Conservation (phyloP, 192 early-diverging fungal genomes). For the Coemansia sp. region DNA sequence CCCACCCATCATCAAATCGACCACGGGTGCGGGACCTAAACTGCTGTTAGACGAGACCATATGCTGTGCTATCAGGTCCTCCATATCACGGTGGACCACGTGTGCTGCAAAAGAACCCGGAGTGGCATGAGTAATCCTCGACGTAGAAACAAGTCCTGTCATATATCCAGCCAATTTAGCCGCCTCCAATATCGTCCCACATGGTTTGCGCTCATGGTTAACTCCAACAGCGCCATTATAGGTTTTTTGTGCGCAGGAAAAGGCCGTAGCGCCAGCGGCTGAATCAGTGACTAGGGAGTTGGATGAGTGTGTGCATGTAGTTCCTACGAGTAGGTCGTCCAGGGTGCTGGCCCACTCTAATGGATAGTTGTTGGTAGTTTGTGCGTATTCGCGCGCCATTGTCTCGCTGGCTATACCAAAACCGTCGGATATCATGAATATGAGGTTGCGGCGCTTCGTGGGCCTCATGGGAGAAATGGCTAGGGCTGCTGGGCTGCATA, state of each 20-base stretch:
- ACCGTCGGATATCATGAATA: slow-evolving; percentile 64
- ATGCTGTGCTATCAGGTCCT: slow-evolving; percentile 57
- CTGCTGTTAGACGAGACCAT: slow-evolving; percentile 46
- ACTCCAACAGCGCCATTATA: slow-evolving; percentile 60
- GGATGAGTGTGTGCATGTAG: slow-evolving; percentile 54
- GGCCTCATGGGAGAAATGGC: not conserved
- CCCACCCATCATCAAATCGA: slow-evolving; percentile 60
- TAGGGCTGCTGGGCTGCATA: not conserved
- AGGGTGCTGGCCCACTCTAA: slow-evolving; percentile 38
- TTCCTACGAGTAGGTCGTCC: slow-evolving; percentile 54
- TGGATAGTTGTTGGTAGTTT: not conserved
- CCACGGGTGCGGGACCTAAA: slow-evolving; percentile 3
- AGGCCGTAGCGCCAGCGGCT: slow-evolving; percentile 63
- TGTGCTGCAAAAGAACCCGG: slow-evolving; percentile 61
- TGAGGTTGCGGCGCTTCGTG: slow-evolving; percentile 44
- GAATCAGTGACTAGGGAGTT: slow-evolving; percentile 59
- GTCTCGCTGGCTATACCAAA: slow-evolving; percentile 61
- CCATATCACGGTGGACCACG: slow-evolving; percentile 52
- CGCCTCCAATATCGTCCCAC: slow-evolving; percentile 62
- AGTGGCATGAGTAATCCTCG: slow-evolving; percentile 63
- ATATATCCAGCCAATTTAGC: slow-evolving; percentile 50
- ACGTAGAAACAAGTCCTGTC: slow-evolving; percentile 59
- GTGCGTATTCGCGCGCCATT: slow-evolving; percentile 51
- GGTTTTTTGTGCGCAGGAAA: slow-evolving; percentile 54
- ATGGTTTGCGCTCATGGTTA: slow-evolving; percentile 36